phyloP scores from a whole-genome alignment of 768 basidiomycete genomes.

The Suillus fuscotomentosus region DNA sequence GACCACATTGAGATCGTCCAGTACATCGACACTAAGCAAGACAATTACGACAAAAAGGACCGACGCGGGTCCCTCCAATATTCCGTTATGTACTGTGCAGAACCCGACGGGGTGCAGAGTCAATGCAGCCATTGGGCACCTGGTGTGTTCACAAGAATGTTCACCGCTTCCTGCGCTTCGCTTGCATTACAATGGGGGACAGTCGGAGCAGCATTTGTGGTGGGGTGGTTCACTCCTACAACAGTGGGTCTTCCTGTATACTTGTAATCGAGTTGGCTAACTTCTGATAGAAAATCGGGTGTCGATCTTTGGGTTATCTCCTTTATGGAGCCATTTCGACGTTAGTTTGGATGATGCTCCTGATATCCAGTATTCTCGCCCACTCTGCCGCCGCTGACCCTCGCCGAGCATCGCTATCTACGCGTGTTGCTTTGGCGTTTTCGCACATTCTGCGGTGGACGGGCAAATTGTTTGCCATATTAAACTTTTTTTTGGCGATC shows the following conservation, averaged over 20 bases:
- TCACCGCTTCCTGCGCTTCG: conserved; percentile 18
- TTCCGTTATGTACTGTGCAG: conserved; percentile 8
- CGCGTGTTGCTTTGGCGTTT: conserved; percentile 1
- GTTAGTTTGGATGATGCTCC: conserved; percentile 19
- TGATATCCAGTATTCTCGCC: conserved; percentile 11
- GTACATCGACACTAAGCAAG: neutral
- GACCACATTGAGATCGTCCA: neutral
- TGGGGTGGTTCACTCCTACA: conserved; percentile 26
- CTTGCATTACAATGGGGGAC: conserved; percentile 26
- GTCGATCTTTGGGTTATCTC: conserved; percentile 21
- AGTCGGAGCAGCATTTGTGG: conserved; percentile 21
- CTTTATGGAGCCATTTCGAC: conserved; percentile 20
- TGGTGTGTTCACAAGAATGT: conserved; percentile 15
- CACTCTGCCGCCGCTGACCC: neutral
- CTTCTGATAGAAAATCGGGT: conserved; percentile 14
- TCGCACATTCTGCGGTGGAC: conserved; percentile 12
- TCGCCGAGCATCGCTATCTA: neutral
- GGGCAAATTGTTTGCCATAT: conserved; percentile 17
- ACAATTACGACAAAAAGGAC: neutral
- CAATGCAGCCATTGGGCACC: conserved; percentile 15
- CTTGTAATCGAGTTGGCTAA: neutral
- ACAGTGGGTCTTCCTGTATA: conserved; percentile 1
- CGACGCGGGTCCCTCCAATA: conserved; percentile 3
- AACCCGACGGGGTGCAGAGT: neutral
- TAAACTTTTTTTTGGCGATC: conserved; percentile 17